Evolutionary conservation across 2,329 filamentous ascomycete genomes (phyloP).

Genomic region (Hypoxylon sp.): DNA sequence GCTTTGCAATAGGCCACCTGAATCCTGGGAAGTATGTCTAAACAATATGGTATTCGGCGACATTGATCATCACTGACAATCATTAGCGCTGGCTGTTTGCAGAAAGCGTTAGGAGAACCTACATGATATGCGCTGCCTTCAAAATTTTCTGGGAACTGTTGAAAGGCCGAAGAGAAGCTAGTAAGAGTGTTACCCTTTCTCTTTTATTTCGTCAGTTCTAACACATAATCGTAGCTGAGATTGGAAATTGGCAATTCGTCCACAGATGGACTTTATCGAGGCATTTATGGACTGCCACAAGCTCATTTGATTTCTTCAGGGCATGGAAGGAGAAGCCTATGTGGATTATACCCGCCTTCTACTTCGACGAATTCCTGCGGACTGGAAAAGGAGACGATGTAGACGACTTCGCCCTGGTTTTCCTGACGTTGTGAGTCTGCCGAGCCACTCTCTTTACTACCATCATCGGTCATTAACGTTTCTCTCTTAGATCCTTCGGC

Average conservation of each 20-base stretch:
- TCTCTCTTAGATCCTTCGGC: constrained; percentile 44
- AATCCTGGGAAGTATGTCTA: constrained; percentile 59
- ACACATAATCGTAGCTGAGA: constrained; percentile 20
- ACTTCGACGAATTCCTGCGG: constrained; percentile 46
- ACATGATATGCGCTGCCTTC: constrained; percentile 55
- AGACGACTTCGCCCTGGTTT: constrained; percentile 51
- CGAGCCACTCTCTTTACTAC: not conserved
- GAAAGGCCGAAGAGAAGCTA: constrained; percentile 45
- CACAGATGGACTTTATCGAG: constrained; percentile 59
- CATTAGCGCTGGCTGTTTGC: constrained; percentile 59
- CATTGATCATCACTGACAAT: constrained; percentile 14
- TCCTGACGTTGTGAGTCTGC: constrained; percentile 45
- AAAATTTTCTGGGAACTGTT: constrained; percentile 57
- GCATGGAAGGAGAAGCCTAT: constrained; percentile 57
- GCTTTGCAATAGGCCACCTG: constrained; percentile 56
- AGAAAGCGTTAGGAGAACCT: constrained; percentile 60
- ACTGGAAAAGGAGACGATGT: constrained; percentile 45
- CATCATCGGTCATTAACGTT: constrained; percentile 6
- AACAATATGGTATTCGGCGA: not conserved
- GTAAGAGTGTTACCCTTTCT: constrained; percentile 16
- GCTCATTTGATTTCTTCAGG: constrained; percentile 60
- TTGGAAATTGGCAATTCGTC: constrained; percentile 40
- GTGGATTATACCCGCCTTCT: constrained; percentile 46
- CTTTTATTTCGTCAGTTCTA: not conserved
- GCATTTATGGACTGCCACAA: constrained; percentile 61